These are phyloP conservation scores for Olyra latifolia DNA, from an alignment of 176 grass and related monocot species.

Conservation along the genomic window DNA sequence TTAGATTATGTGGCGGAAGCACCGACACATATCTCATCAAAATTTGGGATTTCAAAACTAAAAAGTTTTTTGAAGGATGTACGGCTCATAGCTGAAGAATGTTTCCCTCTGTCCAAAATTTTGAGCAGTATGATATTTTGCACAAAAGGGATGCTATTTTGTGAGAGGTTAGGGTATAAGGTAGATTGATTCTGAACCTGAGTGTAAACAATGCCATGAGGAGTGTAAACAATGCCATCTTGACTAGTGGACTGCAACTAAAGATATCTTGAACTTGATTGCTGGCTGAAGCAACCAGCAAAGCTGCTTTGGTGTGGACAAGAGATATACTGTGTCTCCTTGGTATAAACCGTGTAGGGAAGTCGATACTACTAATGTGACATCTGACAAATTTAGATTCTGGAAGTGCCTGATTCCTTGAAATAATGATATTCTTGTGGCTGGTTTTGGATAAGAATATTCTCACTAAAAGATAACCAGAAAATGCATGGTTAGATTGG, in stretches of 20 bases:
- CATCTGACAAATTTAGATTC: not conserved
- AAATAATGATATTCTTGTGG: not conserved
- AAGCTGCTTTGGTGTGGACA: not conserved
- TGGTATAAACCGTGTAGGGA: not conserved
- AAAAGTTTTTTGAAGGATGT: not conserved
- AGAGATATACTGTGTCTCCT: not conserved
- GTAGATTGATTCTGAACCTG: not conserved
- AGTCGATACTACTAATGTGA: not conserved
- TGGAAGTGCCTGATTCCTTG: not conserved
- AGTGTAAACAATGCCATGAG: not conserved
- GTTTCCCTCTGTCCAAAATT: not conserved
- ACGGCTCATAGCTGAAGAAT: not conserved
- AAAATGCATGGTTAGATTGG: not conserved
- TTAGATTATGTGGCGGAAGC: not conserved
- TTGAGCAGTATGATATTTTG: not conserved
- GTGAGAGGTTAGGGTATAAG: not conserved
- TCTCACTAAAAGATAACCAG: not conserved
- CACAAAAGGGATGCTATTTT: not conserved
- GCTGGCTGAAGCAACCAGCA: not conserved
- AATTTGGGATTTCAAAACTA: not conserved
- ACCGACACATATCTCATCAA: not conserved
- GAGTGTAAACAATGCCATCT: not conserved
- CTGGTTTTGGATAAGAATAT: not conserved
- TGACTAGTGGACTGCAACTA: not conserved
- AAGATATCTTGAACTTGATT: not conserved